These are phyloP conservation scores for Xylaria grammica DNA, from an alignment of 495 filamentous ascomycete species.

Conservation along the genomic window DNA sequence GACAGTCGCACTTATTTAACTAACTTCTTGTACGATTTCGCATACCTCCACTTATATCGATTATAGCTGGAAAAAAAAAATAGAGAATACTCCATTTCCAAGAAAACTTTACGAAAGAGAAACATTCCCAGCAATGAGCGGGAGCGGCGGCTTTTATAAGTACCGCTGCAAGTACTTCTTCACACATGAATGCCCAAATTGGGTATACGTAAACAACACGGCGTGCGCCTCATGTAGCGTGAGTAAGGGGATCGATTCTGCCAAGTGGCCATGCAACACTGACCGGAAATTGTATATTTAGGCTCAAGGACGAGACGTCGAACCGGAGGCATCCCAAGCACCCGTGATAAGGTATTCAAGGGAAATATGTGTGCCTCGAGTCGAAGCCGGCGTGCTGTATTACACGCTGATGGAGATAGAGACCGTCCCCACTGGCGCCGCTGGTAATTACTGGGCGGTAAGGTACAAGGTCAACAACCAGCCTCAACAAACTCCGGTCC, in stretches of 20 bases:
- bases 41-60: slow-evolving; percentile 1
- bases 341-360: slow-evolving; percentile 34
- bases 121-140: slow-evolving; percentile 51
- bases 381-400: slow-evolving; percentile 48
- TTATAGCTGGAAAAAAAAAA: no score
- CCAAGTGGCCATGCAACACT: slow-evolving; percentile 12
- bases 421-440: slow-evolving; percentile 26
- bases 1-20: slow-evolving; percentile 19
- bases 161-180: slow-evolving; percentile 67
- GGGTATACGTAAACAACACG: slow-evolving; percentile 65
- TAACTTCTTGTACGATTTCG: not conserved
- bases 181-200: slow-evolving; percentile 62
- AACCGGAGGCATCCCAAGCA: slow-evolving; percentile 32
- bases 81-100: slow-evolving; percentile 7
- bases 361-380: slow-evolving; percentile 49
- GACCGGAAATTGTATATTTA: slow-evolving; percentile 19
- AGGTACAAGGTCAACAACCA: slow-evolving; percentile 33
- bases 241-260: slow-evolving; percentile 34
- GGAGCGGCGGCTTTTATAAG: slow-evolving; percentile 64
- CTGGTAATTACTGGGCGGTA: slow-evolving; percentile 40
- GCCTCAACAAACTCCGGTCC: slow-evolving; percentile 33
- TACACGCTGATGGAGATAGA: slow-evolving; percentile 54
- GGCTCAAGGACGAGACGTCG: slow-evolving; percentile 57
- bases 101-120: not conserved
- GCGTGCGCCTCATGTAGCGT: slow-evolving; percentile 63